These are phyloP conservation scores for Xylaria grammica DNA, from an alignment of 495 filamentous ascomycete genomes.

Conservation along the genomic window DNA sequence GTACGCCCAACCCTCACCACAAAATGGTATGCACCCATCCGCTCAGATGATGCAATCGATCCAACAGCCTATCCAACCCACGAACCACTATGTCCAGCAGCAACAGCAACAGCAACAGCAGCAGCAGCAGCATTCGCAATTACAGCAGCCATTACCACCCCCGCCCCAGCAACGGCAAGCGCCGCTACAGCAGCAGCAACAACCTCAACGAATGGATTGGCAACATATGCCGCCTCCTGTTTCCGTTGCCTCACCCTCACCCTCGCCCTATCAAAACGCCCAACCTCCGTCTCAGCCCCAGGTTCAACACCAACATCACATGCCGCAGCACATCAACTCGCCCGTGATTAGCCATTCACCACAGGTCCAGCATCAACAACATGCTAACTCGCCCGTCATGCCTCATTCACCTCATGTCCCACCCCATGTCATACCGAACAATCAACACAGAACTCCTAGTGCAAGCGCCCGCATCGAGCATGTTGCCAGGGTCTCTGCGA, in stretches of 20 bases:
- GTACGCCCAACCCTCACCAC: slow-evolving; percentile 26
- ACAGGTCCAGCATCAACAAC: slow-evolving; percentile 21
- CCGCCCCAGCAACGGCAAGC: slow-evolving; percentile 27
- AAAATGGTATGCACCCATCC: slow-evolving; percentile 27
- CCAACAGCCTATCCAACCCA: slow-evolving; percentile 23
- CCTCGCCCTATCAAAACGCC: slow-evolving; percentile 29
- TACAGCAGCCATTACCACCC: slow-evolving; percentile 24
- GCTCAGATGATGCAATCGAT: slow-evolving; percentile 27
- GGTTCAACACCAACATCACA: slow-evolving; percentile 27
- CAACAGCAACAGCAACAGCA: slow-evolving; percentile 27
- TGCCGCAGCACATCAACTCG: slow-evolving; percentile 17
- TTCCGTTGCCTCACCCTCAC: slow-evolving; percentile 9
- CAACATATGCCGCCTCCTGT: slow-evolving; percentile 17
- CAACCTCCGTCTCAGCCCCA: slow-evolving; percentile 29
- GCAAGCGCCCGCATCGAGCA: slow-evolving; percentile 29
- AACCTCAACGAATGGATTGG: slow-evolving; percentile 27
- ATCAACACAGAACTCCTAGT: slow-evolving; percentile 26
- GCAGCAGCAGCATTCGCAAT: slow-evolving; percentile 30
- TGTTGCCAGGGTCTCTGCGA: slow-evolving; percentile 30
- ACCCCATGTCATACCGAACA: slow-evolving; percentile 26
- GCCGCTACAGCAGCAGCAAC: slow-evolving; percentile 19
- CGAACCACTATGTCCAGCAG: slow-evolving; percentile 22
- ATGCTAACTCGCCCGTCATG: slow-evolving; percentile 42
- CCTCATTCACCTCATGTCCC: slow-evolving; percentile 31
- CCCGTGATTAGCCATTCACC: slow-evolving; percentile 17